Conservation (phyloP, 129 eudicot species). For the Gnaphalium uliginosum region DNA sequence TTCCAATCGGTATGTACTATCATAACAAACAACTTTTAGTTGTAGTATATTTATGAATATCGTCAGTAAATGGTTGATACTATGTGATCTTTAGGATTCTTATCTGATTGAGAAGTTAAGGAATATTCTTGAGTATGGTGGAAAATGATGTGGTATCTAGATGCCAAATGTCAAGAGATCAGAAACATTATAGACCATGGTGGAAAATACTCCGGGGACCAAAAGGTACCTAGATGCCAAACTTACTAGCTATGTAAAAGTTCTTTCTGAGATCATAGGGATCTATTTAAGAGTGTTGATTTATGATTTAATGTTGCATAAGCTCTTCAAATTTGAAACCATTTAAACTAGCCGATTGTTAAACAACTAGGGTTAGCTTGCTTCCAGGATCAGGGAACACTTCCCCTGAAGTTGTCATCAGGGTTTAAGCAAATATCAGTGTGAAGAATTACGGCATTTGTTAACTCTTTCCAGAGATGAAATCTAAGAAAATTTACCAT, state of each 20-base stretch:
- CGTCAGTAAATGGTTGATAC: neutral
- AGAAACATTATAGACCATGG: too few species aligned
- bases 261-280: neutral
- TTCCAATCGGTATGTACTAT: neutral
- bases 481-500: constrained; percentile 6
- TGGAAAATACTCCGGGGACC: too few species aligned
- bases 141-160: neutral
- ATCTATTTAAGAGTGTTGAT: neutral
- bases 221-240: neutral
- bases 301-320: neutral
- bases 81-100: neutral
- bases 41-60: neutral
- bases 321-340: neutral
- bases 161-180: neutral
- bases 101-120: neutral
- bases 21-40: neutral
- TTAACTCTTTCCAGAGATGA: constrained; percentile 8
- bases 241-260: neutral
- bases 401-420: neutral
- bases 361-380: neutral
- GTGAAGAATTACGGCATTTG: constrained; percentile 1
- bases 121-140: neutral
- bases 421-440: constrained; percentile 2
- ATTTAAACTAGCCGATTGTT: neutral
- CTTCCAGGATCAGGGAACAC: constrained; percentile 18